Base-by-base conservation (phyloP, 805 yeast species). In the Ogataea methylovora region DNA sequence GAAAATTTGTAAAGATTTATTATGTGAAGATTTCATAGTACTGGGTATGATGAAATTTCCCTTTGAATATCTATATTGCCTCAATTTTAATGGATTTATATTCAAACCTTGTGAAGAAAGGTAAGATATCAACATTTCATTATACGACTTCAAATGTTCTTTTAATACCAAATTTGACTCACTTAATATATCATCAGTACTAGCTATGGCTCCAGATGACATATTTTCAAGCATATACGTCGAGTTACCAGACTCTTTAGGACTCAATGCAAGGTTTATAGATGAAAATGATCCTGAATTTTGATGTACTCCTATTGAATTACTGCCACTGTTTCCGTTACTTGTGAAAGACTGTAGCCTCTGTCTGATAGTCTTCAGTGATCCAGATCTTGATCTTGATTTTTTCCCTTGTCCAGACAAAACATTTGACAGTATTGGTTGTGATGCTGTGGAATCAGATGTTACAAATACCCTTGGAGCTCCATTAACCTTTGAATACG, bases 91-190 rank as follows among this genome's bases (percentile, higher is more conserved):
- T 1, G 57, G 54, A 27, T 52, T 50, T 25, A 48, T 37, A 27
- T 46, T 51, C 11, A 56, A 32, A 6, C 60, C 60, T 29, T 56
- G 60, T 15, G 49, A 49, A 2, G 36, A 24, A 15, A 56, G 29
- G 35, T 48, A 56, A 3, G 37, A 35, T 4, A 46, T 30, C 11
- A 56, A 34, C 4, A 47, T 39, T 30, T 49, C 50, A 31, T 56
- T 56, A 30, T 53, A 54, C 3, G 45, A 27, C 25, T 43, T 52
- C 27, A 56, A 18, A 25, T 51, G 45, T 3, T 38, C 6, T 17
- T 18, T 27, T 27, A 6, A 27, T 27, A n/a, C n/a, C n/a, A n/a
- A n/a, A n/a, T n/a, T n/a, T n/a, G n/a, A n/a, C n/a, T n/a, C n/a
- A n/a, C n/a, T n/a, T n/a, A n/a, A n/a, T n/a, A n/a, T n/a, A n/a